Base-by-base conservation (phyloP, 106 monocot species). In the Gastrodia elata region DNA sequence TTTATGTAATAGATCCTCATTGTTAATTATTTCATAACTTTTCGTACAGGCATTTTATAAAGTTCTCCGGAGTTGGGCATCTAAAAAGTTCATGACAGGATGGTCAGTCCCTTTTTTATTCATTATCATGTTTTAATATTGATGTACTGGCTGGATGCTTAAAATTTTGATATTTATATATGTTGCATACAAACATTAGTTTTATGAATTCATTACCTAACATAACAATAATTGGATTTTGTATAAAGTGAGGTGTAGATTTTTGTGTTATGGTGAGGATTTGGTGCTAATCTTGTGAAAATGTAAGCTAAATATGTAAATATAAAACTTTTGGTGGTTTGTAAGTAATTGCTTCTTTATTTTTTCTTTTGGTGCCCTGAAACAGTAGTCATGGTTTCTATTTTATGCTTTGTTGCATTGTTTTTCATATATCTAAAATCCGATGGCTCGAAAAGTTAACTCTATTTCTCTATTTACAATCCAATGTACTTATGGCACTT, bases 51-150 rank as follows among this genome's bases (percentile, higher is more conserved):
- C 78, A 37, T 73, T 73, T 52, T 79, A 73, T 73, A 79, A 79
- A 73, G 78, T 79, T 36, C 22, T 79, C 27, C 78, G 65, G 33
- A 79, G 78, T 48, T 79, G 78, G 78, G 78, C 78, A 36, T 79
- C 78, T 15, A 79, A 79, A 15, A 79, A 79, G 65, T 79, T 79
- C 34, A 79, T 79, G 78, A 79, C 78, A 27, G 78, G 78, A 73
- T 73, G 72, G 72, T 72, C 39, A 57, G 70, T 61, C 57, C 38
- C 3, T 24, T 34, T 7, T 67, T 8, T 68, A n/a, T 52, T 52
- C 52, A 52, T n/a, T 5, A 3, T 52, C 52, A 52, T 44, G 0
- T 22, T 5, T 52, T n/a, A n/a, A n/a, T n/a, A n/a, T n/a, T n/a
- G n/a, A n/a, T n/a, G n/a, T n/a, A n/a, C n/a, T n/a, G n/a, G n/a